Evolutionary conservation across 2,329 filamentous ascomycete species (phyloP).

Genomic region (Xylaria sp.): DNA sequence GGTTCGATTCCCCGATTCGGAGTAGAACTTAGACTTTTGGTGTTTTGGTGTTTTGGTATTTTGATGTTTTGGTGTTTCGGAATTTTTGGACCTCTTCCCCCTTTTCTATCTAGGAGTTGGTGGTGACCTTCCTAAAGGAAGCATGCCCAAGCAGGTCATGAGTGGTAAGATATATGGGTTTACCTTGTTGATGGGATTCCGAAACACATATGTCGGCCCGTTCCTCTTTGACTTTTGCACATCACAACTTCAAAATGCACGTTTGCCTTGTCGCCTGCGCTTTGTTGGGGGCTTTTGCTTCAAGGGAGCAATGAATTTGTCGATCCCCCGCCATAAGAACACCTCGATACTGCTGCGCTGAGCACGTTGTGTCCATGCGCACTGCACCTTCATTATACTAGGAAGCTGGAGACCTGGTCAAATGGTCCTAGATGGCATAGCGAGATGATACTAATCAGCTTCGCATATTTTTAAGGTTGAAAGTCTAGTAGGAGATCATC

Average conservation of each 20-base stretch:
- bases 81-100: background rate
- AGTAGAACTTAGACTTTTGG: constrained; percentile 17
- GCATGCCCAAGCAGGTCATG: background rate
- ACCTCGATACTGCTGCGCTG: background rate
- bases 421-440: background rate
- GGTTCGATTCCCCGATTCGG: constrained; percentile 44
- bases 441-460: background rate
- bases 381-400: background rate
- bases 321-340: background rate
- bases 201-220: constrained; percentile 12
- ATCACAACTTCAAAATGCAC: constrained; percentile 4
- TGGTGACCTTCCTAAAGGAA: background rate
- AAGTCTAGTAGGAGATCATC: constrained; percentile 8
- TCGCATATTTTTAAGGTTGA: constrained; percentile 16
- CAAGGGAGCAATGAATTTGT: background rate
- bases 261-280: constrained; percentile 1
- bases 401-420: background rate
- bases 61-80: too few species aligned
- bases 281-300: background rate
- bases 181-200: background rate
- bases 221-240: background rate
- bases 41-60: too few species aligned
- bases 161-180: background rate
- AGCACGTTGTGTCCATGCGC: background rate
- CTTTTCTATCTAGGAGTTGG: background rate